Evolutionary conservation across 768 basidiomycete species (phyloP), one percentile per base, ranked within the genome.

Genomic region (Pleurotus ostreatus): DNA sequence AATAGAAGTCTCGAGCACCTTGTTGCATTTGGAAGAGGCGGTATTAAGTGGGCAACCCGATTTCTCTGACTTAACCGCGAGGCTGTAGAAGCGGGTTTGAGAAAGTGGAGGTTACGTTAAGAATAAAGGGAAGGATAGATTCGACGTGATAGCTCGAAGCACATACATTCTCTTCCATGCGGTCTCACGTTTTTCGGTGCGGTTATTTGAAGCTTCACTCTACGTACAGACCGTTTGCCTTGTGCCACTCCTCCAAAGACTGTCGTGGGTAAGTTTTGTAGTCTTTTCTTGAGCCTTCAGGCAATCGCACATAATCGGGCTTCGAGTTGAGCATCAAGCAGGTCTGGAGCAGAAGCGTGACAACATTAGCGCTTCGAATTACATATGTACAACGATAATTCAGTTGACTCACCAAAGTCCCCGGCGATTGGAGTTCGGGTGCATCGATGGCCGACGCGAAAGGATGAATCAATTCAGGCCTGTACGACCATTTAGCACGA

Each of bases 381-480:
- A 26, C 7, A 26, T 25, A 30, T 30, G 30, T 30, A 30, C 7
- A 34, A 34, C 9, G 30, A 34, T 11, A 34, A 34, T 34, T 34
- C 30, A 34, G 16, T n/a, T 3, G 39, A 63, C 75, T 56, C 49
- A 84, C 85, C 76, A 85, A 66, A 12, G 72, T 73, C 11, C 78
- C 70, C 2, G 85, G 82, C 0, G 62, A 58, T 37, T 78, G 75
- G 12, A 87, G 74, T n/a, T 78, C 73, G 2, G 84, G 84, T 3
- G 74, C 75, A 55, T 87, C 86, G 49, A 86, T 85, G 0, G 77
- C 84, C 25, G 83, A 83, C 7, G 85, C 85, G 59, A 86, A 88
- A 2, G 86, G 86, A 55, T 87, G 86, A 34, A 88, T 70, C 0
- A 81, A 62, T 23, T 86, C 81, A 0, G 85, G 84, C 85, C 85